Evolutionary conservation across 257 asterid genomes (phyloP).

Genomic region (Osmanthus fragrans): DNA sequence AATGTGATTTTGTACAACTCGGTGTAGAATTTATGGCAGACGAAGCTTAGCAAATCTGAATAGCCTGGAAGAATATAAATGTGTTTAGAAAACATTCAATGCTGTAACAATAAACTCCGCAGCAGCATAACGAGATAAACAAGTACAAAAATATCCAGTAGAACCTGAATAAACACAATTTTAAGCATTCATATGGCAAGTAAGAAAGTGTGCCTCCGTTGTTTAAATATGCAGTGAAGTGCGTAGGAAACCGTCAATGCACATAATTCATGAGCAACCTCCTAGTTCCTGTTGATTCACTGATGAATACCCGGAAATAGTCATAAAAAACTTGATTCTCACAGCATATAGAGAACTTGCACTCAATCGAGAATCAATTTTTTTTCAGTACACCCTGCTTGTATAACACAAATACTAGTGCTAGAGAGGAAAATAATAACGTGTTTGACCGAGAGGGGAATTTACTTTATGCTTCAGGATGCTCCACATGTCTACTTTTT

Average conservation of each 20-base stretch:
- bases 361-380: background rate
- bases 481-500: background rate
- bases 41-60: constrained; percentile 20
- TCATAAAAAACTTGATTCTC: background rate
- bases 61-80: constrained; percentile 28
- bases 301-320: too few species aligned
- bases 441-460: background rate
- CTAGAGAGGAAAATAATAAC: background rate
- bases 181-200: too few species aligned
- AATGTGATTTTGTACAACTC: background rate
- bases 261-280: too few species aligned
- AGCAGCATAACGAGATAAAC: background rate
- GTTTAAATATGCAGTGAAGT: background rate
- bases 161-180: background rate
- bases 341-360: background rate
- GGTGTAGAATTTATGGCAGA: background rate
- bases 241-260: too few species aligned
- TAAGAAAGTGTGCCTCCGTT: background rate
- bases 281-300: too few species aligned
- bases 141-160: background rate
- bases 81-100: background rate
- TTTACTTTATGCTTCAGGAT: background rate
- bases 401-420: background rate
- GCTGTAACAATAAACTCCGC: too few species aligned
- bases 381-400: background rate